Conservation (phyloP, 106 monocot species). For the Alisma plantagoaquatica region DNA sequence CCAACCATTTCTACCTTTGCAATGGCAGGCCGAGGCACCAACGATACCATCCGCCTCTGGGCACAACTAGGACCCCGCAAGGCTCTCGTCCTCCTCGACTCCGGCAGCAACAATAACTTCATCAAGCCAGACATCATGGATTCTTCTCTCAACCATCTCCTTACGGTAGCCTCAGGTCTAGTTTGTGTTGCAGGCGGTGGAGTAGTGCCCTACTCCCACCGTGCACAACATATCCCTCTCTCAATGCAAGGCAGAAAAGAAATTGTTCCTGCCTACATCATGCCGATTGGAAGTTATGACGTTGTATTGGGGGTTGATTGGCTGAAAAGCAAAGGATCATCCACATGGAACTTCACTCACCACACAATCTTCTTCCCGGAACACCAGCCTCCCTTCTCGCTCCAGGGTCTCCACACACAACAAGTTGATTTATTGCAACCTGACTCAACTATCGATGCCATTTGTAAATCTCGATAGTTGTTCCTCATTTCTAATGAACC, state of each 20-base stretch:
- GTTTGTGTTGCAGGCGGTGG: neutral
- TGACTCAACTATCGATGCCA: too few species aligned
- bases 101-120: neutral
- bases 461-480: too few species aligned
- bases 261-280: neutral
- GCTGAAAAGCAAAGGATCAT: neutral
- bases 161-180: neutral
- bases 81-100: conserved; percentile 1
- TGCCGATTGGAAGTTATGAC: neutral
- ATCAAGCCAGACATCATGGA: neutral
- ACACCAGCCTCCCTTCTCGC: neutral
- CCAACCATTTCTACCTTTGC: too few species aligned
- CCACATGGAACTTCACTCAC: neutral
- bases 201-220: neutral
- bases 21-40: too few species aligned
- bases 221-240: neutral
- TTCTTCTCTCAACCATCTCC: neutral
- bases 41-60: too few species aligned
- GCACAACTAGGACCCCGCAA: too few species aligned
- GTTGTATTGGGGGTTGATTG: neutral
- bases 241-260: neutral
- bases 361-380: neutral
- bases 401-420: neutral
- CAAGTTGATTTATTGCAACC: too few species aligned
- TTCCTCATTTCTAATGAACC: neutral